Percentiles rank a stretch among this genome's conserved stretches.
phyloP scores from a whole-genome alignment of 768 basidiomycete genomes.

The Lentinula aciculospora region DNA sequence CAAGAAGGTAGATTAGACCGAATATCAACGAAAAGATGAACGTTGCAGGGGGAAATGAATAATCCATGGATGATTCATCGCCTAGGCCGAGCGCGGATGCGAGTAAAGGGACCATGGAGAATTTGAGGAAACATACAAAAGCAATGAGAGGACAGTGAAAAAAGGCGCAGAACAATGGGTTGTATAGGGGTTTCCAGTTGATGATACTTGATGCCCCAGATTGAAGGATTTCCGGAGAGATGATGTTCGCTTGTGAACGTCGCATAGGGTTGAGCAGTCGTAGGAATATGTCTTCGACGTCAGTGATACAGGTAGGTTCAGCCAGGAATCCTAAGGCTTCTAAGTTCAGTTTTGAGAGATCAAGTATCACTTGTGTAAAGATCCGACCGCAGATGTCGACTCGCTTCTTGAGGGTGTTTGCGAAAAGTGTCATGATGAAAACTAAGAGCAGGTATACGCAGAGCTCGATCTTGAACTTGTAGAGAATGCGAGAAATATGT shows the following conservation, averaged over 20 bases:
- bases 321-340: not conserved
- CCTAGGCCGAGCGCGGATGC: not conserved
- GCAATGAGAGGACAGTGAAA: not conserved
- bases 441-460: not conserved
- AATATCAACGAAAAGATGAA: not conserved
- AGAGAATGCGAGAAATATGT: not conserved
- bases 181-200: not conserved
- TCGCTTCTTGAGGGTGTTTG: not conserved
- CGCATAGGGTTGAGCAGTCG: not conserved
- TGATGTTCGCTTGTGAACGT: not conserved
- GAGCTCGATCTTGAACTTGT: not conserved
- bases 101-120: not conserved
- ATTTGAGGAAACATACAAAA: not conserved
- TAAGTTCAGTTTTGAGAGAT: not conserved
- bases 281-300: not conserved
- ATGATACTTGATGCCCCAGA: not conserved
- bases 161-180: not conserved
- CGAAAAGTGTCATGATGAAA: not conserved
- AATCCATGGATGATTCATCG: not conserved
- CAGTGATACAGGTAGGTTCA: not conserved
- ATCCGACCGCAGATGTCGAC: not conserved
- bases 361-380: not conserved
- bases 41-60: not conserved
- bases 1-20: not conserved
- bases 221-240: not conserved